Percentiles rank a stretch among this genome's conserved stretches.
These are phyloP conservation scores for Canavalia gladiata DNA, from an alignment of 306 rosid genomes.

Conservation along the genomic window DNA sequence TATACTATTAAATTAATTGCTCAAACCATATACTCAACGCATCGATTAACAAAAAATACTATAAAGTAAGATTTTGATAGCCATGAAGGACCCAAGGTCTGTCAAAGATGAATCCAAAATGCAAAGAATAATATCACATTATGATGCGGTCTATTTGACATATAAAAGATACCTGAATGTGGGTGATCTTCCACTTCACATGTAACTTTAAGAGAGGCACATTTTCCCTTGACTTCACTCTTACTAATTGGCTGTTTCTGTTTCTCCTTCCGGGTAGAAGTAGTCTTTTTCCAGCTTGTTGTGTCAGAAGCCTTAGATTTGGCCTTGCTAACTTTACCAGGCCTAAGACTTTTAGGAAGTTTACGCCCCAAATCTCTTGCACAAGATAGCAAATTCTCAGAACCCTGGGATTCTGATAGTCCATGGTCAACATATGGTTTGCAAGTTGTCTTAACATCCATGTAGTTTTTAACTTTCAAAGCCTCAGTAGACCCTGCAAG, in stretches of 20 bases:
- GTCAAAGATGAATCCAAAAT: constrained; percentile 39
- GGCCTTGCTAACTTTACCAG: constrained; percentile 57
- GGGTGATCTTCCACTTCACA: constrained; percentile 57
- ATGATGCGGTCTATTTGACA: constrained; percentile 16
- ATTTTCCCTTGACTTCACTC: constrained; percentile 62
- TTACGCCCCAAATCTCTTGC: constrained; percentile 65
- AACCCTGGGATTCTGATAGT: constrained; percentile 55
- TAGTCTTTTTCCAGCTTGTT: constrained; percentile 56
- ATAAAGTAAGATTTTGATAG: constrained; percentile 28
- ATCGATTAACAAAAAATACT: constrained; percentile 35
- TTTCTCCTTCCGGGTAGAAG: constrained; percentile 60
- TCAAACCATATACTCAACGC: constrained; percentile 31
- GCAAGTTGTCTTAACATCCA: constrained; percentile 53
- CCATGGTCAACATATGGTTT: constrained; percentile 50
- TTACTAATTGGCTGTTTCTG: constrained; percentile 58
- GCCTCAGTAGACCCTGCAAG: constrained; percentile 50
- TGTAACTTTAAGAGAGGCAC: constrained; percentile 46
- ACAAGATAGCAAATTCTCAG: constrained; percentile 51
- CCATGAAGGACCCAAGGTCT: constrained; percentile 26
- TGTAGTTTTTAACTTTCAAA: constrained; percentile 48
- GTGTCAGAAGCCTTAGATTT: constrained; percentile 68
- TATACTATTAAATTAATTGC: constrained; percentile 22
- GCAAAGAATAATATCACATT: constrained; percentile 36
- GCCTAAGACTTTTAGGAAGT: constrained; percentile 60
- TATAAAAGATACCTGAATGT: constrained; percentile 64